Conservation (phyloP, 2,329 filamentous ascomycete genomes). For the Aspergillus uvarum region DNA sequence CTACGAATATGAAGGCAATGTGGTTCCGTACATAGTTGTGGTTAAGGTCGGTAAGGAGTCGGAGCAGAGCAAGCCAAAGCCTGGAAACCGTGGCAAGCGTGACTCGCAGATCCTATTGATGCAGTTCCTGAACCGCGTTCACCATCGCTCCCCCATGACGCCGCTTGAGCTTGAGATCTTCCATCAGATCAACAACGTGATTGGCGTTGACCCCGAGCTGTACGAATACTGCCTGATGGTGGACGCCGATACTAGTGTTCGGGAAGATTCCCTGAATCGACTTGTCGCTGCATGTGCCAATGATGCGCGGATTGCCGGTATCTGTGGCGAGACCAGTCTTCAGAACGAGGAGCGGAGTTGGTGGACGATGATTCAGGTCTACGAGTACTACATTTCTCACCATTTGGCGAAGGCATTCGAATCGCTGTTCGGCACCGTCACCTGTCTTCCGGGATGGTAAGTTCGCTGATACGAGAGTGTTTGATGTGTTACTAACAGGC, state of each 20-base stretch:
- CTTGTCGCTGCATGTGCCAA: constrained; percentile 90
- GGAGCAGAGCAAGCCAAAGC: constrained; percentile 85
- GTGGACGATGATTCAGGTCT: constrained; percentile 99
- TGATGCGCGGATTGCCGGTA: constrained; percentile 93
- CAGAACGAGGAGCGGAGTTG: constrained; percentile 93
- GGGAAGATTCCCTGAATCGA: constrained; percentile 87
- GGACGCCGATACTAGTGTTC: constrained; percentile 93
- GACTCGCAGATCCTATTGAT: constrained; percentile 95
- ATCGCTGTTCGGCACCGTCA: constrained; percentile 95
- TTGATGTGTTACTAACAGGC: background rate
- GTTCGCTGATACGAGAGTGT: constrained; percentile 40
- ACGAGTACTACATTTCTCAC: constrained; percentile 99
- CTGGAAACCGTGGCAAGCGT: constrained; percentile 96
- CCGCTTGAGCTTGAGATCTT: constrained; percentile 97
- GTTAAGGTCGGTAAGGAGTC: constrained; percentile 98
- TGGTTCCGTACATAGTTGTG: constrained; percentile 92
- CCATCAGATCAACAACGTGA: constrained; percentile 99
- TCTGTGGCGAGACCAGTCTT: constrained; percentile 93
- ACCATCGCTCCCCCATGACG: constrained; percentile 90
- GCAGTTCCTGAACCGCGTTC: constrained; percentile 97
- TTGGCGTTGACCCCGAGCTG: constrained; percentile 93
- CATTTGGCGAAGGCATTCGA: constrained; percentile 96
- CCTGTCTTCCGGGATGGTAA: constrained; percentile 98
- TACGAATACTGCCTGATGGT: constrained; percentile 98
- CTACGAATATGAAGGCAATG: constrained; percentile 96